Evolutionary conservation across 768 basidiomycete species (phyloP), one percentile per base, ranked within the genome.

Genomic region (Sarcodon sp.): DNA sequence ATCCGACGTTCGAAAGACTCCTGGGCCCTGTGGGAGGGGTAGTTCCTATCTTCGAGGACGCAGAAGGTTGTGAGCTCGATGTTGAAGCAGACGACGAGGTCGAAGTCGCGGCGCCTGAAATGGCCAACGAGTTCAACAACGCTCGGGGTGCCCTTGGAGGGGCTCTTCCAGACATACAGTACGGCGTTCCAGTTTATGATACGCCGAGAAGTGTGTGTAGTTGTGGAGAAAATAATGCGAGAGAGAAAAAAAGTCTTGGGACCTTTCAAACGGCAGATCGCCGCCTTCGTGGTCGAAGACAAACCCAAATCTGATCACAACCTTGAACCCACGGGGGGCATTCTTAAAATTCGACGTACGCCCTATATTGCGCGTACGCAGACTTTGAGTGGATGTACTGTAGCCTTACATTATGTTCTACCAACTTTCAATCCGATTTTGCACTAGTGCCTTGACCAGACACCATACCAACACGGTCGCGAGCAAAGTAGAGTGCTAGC

Each of bases 71-170:
- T 27, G 21, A 27, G 21, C 21, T 27, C 21, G 21, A 27, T 27
- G 65, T 60, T 39, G 62, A 58, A 21, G 69, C 55, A 49, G 68
- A 54, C 47, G 61, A 50, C 43, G 64, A 57, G 50, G 66, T 47
- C 44, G 67, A 58, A 12, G 69, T 57, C 27, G 66, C 47, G 52
- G 59, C 51, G 52, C 52, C 50, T 55, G 52, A 45, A 27, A 57
- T 53, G n/a, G 55, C 55, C n/a, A 72, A 55, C 35, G 71, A 64
- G 50, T 74, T 75, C 52, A 77, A 57, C 51, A 87, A 69, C 41
- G 84, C 84, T 51, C 84, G 68, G 43, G 84, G 84, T 48, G 83
- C 84, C 54, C 70, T 74, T 54, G 84, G 84, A 56, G 84, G 84
- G 46, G 76, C 79, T 68, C 81, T 85, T 59, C 83, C 82, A 64